Base-by-base conservation (phyloP, 345 rosid species). In the Laguncularia racemosa region DNA sequence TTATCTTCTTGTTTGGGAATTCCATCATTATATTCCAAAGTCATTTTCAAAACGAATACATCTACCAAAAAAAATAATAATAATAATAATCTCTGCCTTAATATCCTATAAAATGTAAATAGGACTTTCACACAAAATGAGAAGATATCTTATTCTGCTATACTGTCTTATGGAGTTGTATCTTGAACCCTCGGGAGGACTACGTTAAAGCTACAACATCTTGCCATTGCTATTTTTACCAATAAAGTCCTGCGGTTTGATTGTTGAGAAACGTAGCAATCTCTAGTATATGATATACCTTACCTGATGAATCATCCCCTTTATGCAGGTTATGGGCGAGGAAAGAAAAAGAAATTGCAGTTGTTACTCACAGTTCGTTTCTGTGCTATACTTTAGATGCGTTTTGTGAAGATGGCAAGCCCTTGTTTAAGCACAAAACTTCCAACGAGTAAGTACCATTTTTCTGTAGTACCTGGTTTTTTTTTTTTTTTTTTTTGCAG, bases 351-450 rank as follows among this genome's bases (percentile, higher is more conserved):
- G 91, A 82, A 76, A 89, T 89, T 53, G 95, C 88, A 3, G 73
- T 84, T 60, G 97, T 89, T 57, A 73, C 81, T 55, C 97, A 89
- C 70, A 78, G 95, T 26, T 83, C 79, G 4, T 82, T 84, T 75
- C 72, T 89, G 67, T 75, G 64, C 55, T 81, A 82, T 3, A 73
- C 78, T 12, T 52, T 89, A 48, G 76, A 74, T 64, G 63, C 72
- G 49, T 86, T 84, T 40, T 89, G 88, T 52, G 75, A 69, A 20
- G 84, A 77, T 57, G 73, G 81, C 58, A 76, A 67, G 66, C 69
- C 80, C 43, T 52, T 71, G 6, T 67, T 87, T 48, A 82, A 80
- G 70, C 53, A 48, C 53, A 91, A 82, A 71, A 72, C 78, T 43
- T 72, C 82, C 76, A 76, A 60, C 51, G 72, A 70, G 95, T 84